These are phyloP conservation scores for Talaromyces sp. DNA, from an alignment of 2,329 filamentous ascomycete genomes.

Conservation along the genomic window DNA sequence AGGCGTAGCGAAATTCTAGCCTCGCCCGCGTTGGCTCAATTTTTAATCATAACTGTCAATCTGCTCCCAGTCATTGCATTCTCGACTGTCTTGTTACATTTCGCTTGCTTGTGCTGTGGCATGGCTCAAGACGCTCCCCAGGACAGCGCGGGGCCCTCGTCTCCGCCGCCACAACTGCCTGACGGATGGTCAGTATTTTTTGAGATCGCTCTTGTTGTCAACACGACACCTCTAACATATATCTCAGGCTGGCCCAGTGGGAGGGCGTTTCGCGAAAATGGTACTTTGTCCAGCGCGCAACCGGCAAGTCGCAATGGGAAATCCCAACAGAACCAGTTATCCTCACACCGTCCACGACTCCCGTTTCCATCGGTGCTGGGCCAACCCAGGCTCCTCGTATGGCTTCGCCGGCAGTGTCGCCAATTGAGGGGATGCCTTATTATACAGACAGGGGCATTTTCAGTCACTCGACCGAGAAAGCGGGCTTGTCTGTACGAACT, in stretches of 20 bases:
- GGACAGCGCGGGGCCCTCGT: conserved; percentile 33
- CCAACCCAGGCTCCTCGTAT: conserved; percentile 21
- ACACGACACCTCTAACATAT: neutral
- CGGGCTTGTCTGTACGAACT: conserved; percentile 22
- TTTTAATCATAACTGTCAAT: neutral
- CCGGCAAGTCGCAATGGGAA: conserved; percentile 35
- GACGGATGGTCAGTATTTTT: conserved; percentile 31
- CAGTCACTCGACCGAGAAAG: conserved; percentile 11
- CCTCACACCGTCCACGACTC: conserved; percentile 29
- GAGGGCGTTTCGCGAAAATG: conserved; percentile 31
- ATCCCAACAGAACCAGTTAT: conserved; percentile 35
- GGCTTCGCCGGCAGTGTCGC: conserved; percentile 13
- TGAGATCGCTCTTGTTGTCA: neutral
- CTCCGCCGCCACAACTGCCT: conserved; percentile 30
- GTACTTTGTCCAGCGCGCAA: conserved; percentile 36
- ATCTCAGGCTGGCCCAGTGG: conserved; percentile 33
- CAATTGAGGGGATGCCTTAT: neutral
- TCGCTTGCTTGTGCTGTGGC: neutral
- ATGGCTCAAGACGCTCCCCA: conserved; percentile 27
- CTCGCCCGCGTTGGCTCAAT: neutral
- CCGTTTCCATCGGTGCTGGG: conserved; percentile 21
- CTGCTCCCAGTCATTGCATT: neutral
- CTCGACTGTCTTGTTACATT: neutral
- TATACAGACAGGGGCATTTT: conserved; percentile 4
- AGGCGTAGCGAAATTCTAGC: neutral